Evolutionary conservation across 441 rosid genomes (phyloP).

Genomic region (Populus hybrid): DNA sequence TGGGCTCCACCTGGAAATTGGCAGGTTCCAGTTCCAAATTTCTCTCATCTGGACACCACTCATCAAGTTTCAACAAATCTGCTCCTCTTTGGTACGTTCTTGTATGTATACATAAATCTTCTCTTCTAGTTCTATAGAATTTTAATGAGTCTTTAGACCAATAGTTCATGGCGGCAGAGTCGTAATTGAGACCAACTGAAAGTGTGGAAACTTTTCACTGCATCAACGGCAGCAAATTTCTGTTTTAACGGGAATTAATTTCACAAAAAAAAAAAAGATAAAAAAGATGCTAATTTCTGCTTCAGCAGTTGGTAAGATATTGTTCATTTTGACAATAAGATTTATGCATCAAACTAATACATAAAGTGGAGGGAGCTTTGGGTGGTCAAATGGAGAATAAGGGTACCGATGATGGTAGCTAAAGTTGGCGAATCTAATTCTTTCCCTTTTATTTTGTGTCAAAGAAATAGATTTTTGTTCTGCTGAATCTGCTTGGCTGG

Average conservation of each 20-base stretch:
- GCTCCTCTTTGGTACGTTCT: conserved; percentile 7
- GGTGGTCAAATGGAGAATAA: not conserved
- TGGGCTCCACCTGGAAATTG: not conserved
- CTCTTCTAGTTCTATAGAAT: not conserved
- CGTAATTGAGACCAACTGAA: not conserved
- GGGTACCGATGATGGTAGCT: not conserved
- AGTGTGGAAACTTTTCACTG: not conserved
- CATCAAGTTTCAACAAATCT: not conserved
- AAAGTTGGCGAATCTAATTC: not conserved
- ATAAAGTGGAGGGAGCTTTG: not conserved
- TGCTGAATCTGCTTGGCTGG: not conserved
- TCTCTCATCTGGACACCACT: not conserved
- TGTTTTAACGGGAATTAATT: not conserved
- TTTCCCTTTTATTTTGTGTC: not conserved
- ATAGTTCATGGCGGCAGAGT: no score
- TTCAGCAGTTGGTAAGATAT: not conserved
- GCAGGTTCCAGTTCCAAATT: not conserved
- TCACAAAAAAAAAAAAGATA: not conserved
- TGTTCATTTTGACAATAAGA: not conserved
- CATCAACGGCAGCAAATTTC: not conserved
- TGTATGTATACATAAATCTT: not conserved
- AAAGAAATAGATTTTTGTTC: not conserved
- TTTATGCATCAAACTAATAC: not conserved
- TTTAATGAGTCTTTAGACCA: not conserved
- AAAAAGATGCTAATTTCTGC: not conserved